A percentile compares a stretch with the other conserved stretches of the same genome.
These are phyloP conservation scores for Colletotrichum godetiae DNA, from an alignment of 2,329 filamentous ascomycete species.

Conservation along the genomic window DNA sequence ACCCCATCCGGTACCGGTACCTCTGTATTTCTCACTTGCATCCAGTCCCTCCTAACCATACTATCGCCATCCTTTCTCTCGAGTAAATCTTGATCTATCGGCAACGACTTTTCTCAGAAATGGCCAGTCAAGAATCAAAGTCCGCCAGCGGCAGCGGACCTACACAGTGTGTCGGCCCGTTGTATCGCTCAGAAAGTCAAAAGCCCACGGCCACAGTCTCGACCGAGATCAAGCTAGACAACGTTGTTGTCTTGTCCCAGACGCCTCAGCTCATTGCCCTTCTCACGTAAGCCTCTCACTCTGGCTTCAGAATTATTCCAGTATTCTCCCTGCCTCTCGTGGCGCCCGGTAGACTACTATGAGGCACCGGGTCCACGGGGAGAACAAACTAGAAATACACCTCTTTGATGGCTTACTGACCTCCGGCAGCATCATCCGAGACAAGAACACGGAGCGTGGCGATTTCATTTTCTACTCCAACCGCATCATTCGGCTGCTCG, in stretches of 20 bases:
- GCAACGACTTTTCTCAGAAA: neutral
- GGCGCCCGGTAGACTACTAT: neutral
- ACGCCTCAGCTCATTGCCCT: slow-evolving; percentile 97
- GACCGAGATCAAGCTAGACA: slow-evolving; percentile 81
- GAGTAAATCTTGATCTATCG: neutral
- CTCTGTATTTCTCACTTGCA: too few relatives aligned
- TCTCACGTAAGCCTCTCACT: slow-evolving; percentile 79
- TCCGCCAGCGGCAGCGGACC: slow-evolving; percentile 33
- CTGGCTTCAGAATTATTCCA: slow-evolving; percentile 11
- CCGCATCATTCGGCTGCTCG: slow-evolving; percentile 93
- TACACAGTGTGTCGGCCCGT: slow-evolving; percentile 79
- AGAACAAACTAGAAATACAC: neutral
- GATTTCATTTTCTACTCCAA: slow-evolving; percentile 99
- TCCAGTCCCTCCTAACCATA: neutral
- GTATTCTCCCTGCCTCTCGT: slow-evolving; percentile 27
- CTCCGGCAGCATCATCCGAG: slow-evolving; percentile 85
- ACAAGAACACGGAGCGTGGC: slow-evolving; percentile 87
- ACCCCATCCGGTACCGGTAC: neutral
- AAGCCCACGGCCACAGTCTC: slow-evolving; percentile 93
- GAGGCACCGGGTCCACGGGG: neutral
- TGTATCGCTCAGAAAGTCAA: slow-evolving; percentile 79
- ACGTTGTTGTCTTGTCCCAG: slow-evolving; percentile 90
- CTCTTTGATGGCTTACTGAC: slow-evolving; percentile 30
- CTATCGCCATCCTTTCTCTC: neutral
- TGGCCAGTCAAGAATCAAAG: slow-evolving; percentile 25